Evolutionary conservation across 2,329 filamentous ascomycete species (phyloP).

Genomic region (Sclerotinia subarctica): DNA sequence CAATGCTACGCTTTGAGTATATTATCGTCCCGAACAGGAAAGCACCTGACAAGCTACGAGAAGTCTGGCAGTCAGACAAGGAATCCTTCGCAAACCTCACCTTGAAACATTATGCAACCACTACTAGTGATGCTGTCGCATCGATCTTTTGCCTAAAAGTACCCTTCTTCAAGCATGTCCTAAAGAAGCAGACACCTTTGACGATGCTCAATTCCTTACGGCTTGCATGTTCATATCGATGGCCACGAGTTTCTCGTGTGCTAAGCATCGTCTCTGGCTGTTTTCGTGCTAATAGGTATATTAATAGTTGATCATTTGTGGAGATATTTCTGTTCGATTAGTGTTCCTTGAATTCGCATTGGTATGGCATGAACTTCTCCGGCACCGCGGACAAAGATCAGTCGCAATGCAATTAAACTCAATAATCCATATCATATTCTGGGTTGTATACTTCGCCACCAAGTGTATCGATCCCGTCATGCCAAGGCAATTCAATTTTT

Average conservation of each 20-base stretch:
- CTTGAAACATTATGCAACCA: slow-evolving; percentile 4
- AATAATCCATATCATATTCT: neutral
- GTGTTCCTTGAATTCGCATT: neutral
- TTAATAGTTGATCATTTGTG: neutral
- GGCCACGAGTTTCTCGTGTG: slow-evolving; percentile 1
- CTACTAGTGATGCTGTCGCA: neutral
- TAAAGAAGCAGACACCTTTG: neutral
- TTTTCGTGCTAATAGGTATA: neutral
- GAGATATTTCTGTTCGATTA: neutral
- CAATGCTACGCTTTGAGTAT: slow-evolving; percentile 1
- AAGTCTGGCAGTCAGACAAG: neutral
- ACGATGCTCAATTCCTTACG: neutral
- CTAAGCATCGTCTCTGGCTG: neutral
- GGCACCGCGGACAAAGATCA: neutral
- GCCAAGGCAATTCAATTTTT: neutral
- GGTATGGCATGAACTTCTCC: neutral
- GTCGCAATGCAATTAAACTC: neutral
- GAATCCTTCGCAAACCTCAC: slow-evolving; percentile 9
- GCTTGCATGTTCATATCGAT: neutral
- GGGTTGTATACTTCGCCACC: neutral
- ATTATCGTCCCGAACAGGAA: neutral
- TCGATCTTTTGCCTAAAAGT: neutral
- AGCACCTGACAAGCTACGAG: slow-evolving; percentile 1
- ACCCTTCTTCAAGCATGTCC: neutral
- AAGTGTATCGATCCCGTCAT: neutral